A percentile compares a stretch with the other conserved stretches of the same genome.
phyloP scores from a whole-genome alignment of 1,284 basidiomycete genomes.

The Peniophora sp. region DNA sequence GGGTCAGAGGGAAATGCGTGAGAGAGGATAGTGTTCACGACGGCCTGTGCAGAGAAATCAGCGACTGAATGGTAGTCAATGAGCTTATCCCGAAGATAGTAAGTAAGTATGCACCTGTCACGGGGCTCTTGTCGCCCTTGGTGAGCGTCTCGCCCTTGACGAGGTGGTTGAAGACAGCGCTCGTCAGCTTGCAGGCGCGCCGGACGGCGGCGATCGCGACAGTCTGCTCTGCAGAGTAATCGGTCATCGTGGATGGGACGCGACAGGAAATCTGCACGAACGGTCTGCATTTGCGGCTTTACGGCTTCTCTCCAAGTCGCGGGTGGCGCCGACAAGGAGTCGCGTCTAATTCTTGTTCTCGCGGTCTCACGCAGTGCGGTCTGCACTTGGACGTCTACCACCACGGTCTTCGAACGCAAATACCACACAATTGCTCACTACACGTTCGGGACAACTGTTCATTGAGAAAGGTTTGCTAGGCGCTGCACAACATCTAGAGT shows the following conservation, averaged over 20 bases:
- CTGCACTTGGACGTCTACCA: too few species aligned
- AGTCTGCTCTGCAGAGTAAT: slow-evolving; percentile 47
- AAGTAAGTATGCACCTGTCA: slow-evolving; percentile 68
- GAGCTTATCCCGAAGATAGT: not conserved
- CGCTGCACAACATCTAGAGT: too few species aligned
- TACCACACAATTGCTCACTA: too few species aligned
- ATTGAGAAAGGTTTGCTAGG: too few species aligned
- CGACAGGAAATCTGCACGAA: not conserved
- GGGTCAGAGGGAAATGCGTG: slow-evolving; percentile 78
- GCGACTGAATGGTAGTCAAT: slow-evolving; percentile 50
- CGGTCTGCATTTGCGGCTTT: too few species aligned
- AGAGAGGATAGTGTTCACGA: slow-evolving; percentile 74
- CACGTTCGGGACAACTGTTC: too few species aligned
- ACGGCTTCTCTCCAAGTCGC: too few species aligned
- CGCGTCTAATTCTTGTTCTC: not conserved
- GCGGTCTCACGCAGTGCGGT: too few species aligned
- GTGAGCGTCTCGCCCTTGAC: slow-evolving; percentile 83
- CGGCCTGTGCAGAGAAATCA: slow-evolving; percentile 86
- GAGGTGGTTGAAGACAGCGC: slow-evolving; percentile 83
- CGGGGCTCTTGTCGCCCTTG: slow-evolving; percentile 93
- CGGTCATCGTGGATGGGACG: slow-evolving; percentile 20
- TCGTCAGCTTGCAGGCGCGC: slow-evolving; percentile 79
- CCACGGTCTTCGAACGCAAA: too few species aligned
- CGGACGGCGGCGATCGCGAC: slow-evolving; percentile 88
- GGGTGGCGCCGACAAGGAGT: not conserved